Evolutionary conservation across 495 filamentous ascomycete genomes (phyloP), one percentile per base, ranked within the genome.

Genomic region (Lasiosphaeria miniovina): DNA sequence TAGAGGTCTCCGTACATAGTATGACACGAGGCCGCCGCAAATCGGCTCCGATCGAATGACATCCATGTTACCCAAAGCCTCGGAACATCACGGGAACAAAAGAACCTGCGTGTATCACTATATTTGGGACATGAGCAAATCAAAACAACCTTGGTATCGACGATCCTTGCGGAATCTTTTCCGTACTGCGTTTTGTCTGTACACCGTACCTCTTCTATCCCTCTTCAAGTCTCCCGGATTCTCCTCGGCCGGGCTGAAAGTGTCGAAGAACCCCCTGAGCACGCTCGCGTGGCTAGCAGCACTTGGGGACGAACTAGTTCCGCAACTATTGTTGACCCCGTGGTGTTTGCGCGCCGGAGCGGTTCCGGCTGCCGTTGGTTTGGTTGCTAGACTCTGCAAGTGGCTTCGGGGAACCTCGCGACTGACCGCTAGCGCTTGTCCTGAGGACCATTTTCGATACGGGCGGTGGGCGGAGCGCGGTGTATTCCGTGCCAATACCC

Each of bases 351-450:
- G 12, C 43, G 43, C 43, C 43, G 43, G 43, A n/a, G 43, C 8
- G 11, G 6, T 46, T 14, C 43, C 6, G 43, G 43, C 15, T n/a
- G 43, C 43, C 6, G 43, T 40, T 32, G 40, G 15, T 15, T 54
- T 14, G 31, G 45, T 52, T 45, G 59, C 53, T 56, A 35, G 45
- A 45, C 50, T 32, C 53, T 36, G 43, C 54, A 36, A 49, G 53
- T 38, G 53, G 59, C 31, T 48, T 53, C 59, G 59, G 59, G 59
- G 59, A 61, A 61, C 54, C 36, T 33, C 6, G 10, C 48, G 40
- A 52, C 24, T 46, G 46, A 14, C 53, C 59, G 53, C 48, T 57
- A 61, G 59, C 54, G 54, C 36, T 45, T 35, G 48, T 5, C 36
- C 17, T 36, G 1, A 41, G 8, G 24, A 35, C 11, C n/a, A 10